Conservation (phyloP, 1,139 yeast genomes). For the Geotrichum bryndzae region DNA sequence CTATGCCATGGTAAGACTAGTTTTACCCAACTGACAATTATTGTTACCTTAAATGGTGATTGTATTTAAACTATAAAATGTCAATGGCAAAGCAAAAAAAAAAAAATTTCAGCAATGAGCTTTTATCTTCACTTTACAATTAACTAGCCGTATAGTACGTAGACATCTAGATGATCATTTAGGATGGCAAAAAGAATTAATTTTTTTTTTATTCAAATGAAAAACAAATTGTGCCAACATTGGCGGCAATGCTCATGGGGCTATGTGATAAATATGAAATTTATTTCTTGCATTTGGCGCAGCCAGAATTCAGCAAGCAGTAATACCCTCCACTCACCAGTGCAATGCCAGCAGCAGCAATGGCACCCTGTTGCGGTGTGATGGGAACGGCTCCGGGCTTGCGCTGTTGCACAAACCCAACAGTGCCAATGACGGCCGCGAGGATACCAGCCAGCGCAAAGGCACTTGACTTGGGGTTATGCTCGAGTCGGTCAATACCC, state of each 20-base stretch:
- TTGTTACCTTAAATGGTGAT: too few relatives aligned
- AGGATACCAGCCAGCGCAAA: constrained; percentile 1
- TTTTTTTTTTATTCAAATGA: too few relatives aligned
- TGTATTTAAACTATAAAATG: too few relatives aligned
- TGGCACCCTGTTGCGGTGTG: neutral
- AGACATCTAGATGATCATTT: too few relatives aligned
- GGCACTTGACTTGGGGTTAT: neutral
- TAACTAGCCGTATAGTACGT: too few relatives aligned
- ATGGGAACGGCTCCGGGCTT: neutral
- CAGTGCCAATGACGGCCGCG: constrained; percentile 3
- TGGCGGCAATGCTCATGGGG: neutral
- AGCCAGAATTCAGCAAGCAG: neutral
- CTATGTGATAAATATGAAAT: neutral
- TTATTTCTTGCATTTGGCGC: neutral
- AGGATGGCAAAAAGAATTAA: too few relatives aligned
- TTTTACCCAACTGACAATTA: too few relatives aligned
- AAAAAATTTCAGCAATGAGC: too few relatives aligned
- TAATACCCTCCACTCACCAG: constrained; percentile 1
- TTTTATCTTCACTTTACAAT: too few relatives aligned
- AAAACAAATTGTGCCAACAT: too few relatives aligned
- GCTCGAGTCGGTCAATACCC: neutral
- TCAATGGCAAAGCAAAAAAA: too few relatives aligned
- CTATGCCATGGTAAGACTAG: too few relatives aligned
- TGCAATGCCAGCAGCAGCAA: constrained; percentile 8
- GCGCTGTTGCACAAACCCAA: constrained; percentile 9